Base-by-base conservation (phyloP, 495 filamentous ascomycete genomes). In the Neurospora tetraspora region DNA sequence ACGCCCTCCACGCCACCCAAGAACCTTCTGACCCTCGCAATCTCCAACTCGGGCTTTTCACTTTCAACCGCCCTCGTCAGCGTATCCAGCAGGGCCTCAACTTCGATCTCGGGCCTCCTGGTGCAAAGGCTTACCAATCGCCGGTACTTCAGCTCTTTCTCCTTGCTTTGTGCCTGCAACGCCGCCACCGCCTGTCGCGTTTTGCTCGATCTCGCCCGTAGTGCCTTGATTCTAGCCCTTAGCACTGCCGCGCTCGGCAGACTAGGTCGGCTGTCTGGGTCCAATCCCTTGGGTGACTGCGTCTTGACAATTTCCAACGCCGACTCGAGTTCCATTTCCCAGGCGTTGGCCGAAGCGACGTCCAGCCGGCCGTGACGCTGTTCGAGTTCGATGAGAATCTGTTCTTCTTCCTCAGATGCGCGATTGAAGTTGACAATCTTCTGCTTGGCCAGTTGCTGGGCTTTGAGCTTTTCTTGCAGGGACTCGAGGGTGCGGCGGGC, bases 21-120 rank as follows among this genome's bases (percentile, higher is more conserved):
- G 78, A 95, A 94, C 69, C 92, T 87, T 77, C 88, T 83, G 36
- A 94, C 89, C 39, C 92, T 82, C 27, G 86, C 86, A 34, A 92
- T 85, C 77, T 94, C 92, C 5, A 91, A 83, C 61, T 90, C 90
- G 5, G 86, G 87, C 53, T 85, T 85, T 76, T 95, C 92, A 75
- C 90, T 92, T 80, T 93, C 91, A 10, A 95, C 89, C 16, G 93
- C 93, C 68, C 85, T 80, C 53, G 91, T 82, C 37, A 95, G 78
- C 11, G 83, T 85, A 71, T 87, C 88, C 2, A 93, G 74, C 69
- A 88, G 77, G n/a, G 81, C 82, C 71, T 94, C 93, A 2, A 94
- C 88, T 71, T 88, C 84, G 10, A 80, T 81, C 71, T 92, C 90
- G 8, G 85, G 83, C 14, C 92, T 86, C 5, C 86, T 86, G 11